Evolutionary conservation across 495 filamentous ascomycete genomes (phyloP), one percentile per base, ranked within the genome.

Genomic region (Penicillium subrubescens): DNA sequence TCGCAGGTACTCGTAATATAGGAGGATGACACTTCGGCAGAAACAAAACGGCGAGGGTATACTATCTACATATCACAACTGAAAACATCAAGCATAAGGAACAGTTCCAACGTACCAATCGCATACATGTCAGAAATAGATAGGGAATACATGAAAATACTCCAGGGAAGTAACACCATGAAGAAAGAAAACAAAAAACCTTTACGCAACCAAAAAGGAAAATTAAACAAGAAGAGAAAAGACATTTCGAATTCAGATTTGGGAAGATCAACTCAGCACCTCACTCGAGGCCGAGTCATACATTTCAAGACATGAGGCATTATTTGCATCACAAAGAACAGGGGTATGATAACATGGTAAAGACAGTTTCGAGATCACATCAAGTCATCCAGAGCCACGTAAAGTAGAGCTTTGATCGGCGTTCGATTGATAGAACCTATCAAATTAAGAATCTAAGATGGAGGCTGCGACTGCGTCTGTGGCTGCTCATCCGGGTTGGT

Each of bases 321-420:
- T 70, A 72, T 72, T 65, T 72, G 63, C 67, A 74, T 70, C 69
- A 70, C 54, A 70, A 53, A 33, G 11, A 23, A 58, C 68, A 63
- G 63, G 70, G 71, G 69, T 74, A 72, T 74, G 71, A 60, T 61
- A 71, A 72, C 60, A 62, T 65, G 63, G 57, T 57, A 65, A 67
- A 71, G 65, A 67, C 37, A 66, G 43, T 29, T 71, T 50, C 39
- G 35, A 69, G 51, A 73, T 68, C 66, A 68, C 72, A 74, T 73
- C 58, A 64, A 67, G 62, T 70, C 71, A 72, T 73, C 59, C 61
- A 64, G 57, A 54, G 59, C 46, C 17, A 50, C n/a, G 31, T 25
- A 43, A 50, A 62, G 59, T 44, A 53, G 29, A 53, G 25, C 34
- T 12, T 2, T 34, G n/a, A 17, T 19, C 25, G 33, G 51, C 51